These are phyloP conservation scores for Asterophora lycoperdoides DNA, from an alignment of 768 basidiomycete species.

Conservation along the genomic window DNA sequence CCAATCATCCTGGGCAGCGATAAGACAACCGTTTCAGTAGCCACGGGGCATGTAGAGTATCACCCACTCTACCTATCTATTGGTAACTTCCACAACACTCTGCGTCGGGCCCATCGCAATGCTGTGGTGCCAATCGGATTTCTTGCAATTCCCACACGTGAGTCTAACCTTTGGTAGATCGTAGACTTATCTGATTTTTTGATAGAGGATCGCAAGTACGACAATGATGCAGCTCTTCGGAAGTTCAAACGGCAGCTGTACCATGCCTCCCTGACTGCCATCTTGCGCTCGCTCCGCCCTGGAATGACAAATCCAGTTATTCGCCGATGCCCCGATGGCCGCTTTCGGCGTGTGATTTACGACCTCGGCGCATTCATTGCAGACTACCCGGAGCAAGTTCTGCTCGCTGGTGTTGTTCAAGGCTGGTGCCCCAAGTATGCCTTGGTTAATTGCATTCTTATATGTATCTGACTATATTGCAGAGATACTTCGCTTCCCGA, in stretches of 20 bases:
- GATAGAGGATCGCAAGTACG: conserved; percentile 4
- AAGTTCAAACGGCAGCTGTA: conserved; percentile 27
- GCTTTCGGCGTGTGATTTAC: conserved; percentile 24
- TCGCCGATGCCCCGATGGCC: conserved; percentile 25
- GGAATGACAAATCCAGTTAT: conserved; percentile 27
- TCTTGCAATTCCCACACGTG: conserved; percentile 24
- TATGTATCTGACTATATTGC: conserved; percentile 13
- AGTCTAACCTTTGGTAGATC: background rate
- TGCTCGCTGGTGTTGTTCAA: conserved; percentile 28
- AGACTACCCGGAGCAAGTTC: conserved; percentile 34
- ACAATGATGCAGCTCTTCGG: conserved; percentile 17
- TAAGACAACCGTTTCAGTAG: conserved; percentile 25
- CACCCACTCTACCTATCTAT: conserved; percentile 11
- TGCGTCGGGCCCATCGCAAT: conserved; percentile 13
- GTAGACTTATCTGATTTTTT: background rate
- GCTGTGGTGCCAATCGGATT: conserved; percentile 14
- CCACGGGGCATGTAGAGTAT: conserved; percentile 16
- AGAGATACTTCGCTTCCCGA: conserved; percentile 16
- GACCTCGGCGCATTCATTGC: conserved; percentile 31
- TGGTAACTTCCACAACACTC: conserved; percentile 5
- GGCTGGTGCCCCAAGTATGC: conserved; percentile 29
- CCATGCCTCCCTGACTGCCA: conserved; percentile 23
- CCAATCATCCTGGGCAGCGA: conserved; percentile 24
- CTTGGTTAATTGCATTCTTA: conserved; percentile 2
- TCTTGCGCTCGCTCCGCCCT: conserved; percentile 19